phyloP scores from a whole-genome alignment of 2,329 filamentous ascomycete species.

The Metarhizium rileyi region DNA sequence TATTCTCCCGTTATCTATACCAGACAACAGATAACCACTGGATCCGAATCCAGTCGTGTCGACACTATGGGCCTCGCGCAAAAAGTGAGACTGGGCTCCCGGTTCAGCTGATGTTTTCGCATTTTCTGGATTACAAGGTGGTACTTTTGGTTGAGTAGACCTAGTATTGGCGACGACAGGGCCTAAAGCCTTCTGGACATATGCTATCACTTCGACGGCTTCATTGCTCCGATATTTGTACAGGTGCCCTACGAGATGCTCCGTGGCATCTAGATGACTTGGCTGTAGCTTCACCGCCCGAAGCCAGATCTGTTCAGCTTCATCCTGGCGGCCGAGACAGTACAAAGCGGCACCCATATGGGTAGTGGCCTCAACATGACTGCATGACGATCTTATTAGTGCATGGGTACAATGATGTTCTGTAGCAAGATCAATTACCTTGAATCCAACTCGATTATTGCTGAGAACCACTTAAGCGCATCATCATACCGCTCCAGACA shows the following conservation, averaged over 20 bases:
- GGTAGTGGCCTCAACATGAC: constrained; percentile 86
- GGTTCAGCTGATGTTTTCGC: neutral
- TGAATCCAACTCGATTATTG: constrained; percentile 46
- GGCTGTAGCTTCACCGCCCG: constrained; percentile 75
- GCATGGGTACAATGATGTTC: constrained; percentile 19
- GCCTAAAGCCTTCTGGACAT: constrained; percentile 66
- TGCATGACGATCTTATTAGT: constrained; percentile 24
- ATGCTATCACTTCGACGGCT: constrained; percentile 78
- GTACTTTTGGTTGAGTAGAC: neutral
- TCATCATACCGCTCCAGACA: constrained; percentile 77
- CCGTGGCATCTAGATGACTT: constrained; percentile 86
- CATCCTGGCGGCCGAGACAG: constrained; percentile 69
- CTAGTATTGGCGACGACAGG: neutral
- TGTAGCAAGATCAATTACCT: constrained; percentile 34
- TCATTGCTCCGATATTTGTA: constrained; percentile 77
- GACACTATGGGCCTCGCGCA: neutral
- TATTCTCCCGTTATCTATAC: constrained; percentile 83
- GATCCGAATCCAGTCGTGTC: constrained; percentile 21
- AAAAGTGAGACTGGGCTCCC: neutral
- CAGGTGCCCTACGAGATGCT: constrained; percentile 82
- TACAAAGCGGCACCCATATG: constrained; percentile 86
- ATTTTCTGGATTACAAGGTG: neutral
- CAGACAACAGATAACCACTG: constrained; percentile 70
- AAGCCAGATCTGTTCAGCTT: constrained; percentile 80
- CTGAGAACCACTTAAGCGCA: constrained; percentile 64